Conservation (phyloP, 805 yeast genomes). For the Metschnikowia proteae region DNA sequence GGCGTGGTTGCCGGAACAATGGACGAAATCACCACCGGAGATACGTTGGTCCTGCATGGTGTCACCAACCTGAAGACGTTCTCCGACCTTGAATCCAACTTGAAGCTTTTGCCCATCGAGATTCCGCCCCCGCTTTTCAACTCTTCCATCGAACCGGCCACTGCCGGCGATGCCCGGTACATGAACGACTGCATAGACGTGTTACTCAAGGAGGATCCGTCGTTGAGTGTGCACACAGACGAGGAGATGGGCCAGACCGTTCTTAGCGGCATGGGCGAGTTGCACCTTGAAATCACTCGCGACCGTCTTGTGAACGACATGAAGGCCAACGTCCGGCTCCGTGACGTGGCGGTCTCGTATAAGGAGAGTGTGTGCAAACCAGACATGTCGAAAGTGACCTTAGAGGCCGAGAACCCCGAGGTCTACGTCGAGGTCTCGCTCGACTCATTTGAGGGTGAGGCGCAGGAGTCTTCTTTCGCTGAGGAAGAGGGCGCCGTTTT, state of each 20-base stretch:
- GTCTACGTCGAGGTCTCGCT: conserved; percentile 26
- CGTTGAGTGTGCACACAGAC: conserved; percentile 64
- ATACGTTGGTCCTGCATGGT: conserved; percentile 69
- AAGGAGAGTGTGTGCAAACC: conserved; percentile 56
- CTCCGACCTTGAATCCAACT: conserved; percentile 35
- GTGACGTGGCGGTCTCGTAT: conserved; percentile 85
- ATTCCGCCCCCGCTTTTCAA: conserved; percentile 94
- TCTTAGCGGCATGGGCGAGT: conserved; percentile 94
- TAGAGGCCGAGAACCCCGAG: conserved; percentile 19
- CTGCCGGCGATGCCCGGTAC: conserved; percentile 74
- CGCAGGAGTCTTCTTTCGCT: conserved; percentile 28
- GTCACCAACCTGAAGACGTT: conserved; percentile 42
- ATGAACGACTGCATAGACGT: conserved; percentile 66
- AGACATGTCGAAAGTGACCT: conserved; percentile 17
- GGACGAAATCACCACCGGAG: conserved; percentile 81
- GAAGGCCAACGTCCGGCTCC: conserved; percentile 75
- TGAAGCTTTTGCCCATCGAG: conserved; percentile 67
- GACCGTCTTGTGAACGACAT: conserved; percentile 77
- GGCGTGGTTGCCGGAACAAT: conserved; percentile 80
- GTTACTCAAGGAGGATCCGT: conserved; percentile 86
- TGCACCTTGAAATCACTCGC: conserved; percentile 84
- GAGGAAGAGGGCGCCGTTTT: conserved; percentile 40
- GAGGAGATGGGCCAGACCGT: conserved; percentile 88
- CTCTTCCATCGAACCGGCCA: conserved; percentile 74
- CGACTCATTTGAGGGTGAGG: conserved; percentile 38